phyloP scores from a whole-genome alignment of 192 early-diverging fungal genomes.

The Spinellus fusiger region DNA sequence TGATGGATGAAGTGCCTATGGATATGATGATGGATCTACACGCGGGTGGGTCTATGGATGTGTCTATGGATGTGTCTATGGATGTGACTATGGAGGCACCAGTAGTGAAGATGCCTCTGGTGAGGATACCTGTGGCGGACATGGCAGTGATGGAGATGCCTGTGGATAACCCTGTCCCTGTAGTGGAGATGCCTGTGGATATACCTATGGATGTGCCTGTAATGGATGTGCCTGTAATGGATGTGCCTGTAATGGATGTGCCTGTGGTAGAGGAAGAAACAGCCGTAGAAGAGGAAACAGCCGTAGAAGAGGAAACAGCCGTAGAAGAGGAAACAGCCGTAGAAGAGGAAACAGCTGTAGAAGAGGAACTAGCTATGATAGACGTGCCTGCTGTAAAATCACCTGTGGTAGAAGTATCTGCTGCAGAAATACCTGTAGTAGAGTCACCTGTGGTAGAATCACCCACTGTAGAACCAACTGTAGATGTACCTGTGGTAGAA shows the following conservation, averaged over 20 bases:
- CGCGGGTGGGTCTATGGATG: background rate
- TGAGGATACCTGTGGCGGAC: too few species aligned
- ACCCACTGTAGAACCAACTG: background rate
- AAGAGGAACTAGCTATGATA: background rate
- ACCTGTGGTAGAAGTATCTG: background rate
- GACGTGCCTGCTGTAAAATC: background rate
- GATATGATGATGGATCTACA: conserved; percentile 9
- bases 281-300: background rate
- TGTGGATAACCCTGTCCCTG: too few species aligned
- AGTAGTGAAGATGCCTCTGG: background rate
- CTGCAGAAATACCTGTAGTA: background rate
- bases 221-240: background rate
- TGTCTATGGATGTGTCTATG: background rate
- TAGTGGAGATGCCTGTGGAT: too few species aligned
- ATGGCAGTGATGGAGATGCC: too few species aligned
- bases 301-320: background rate
- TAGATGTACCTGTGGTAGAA: background rate
- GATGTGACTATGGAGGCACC: background rate
- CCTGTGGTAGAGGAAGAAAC: background rate
- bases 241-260: background rate
- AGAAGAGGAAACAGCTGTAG: background rate
- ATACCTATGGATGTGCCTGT: background rate
- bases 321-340: background rate
- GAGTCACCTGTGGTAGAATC: background rate
- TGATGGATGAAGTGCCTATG: conserved; percentile 19